phyloP scores from a whole-genome alignment of 768 basidiomycete species.

The Agrocybe praecox region DNA sequence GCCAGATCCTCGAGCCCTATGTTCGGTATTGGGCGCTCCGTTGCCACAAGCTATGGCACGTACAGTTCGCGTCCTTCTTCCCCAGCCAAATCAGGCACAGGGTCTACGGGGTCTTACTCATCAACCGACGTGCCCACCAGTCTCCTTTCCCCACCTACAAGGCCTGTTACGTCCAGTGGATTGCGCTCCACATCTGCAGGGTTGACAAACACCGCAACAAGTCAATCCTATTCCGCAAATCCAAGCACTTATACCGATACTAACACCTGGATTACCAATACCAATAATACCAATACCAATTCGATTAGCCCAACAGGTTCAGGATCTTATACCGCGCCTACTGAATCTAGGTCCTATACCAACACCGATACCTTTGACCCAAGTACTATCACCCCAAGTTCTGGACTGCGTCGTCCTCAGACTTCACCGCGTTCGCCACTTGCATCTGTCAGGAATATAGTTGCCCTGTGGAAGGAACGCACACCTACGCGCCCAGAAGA shows the following conservation, averaged over 20 bases:
- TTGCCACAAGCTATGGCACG: constrained; percentile 31
- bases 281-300: constrained; percentile 30
- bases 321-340: constrained; percentile 32
- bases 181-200: constrained; percentile 31
- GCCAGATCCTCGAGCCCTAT: constrained; percentile 39
- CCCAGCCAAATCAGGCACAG: constrained; percentile 41
- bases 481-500: constrained; percentile 50
- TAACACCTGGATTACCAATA: constrained; percentile 22
- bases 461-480: constrained; percentile 80
- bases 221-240: constrained; percentile 28
- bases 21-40: constrained; percentile 29
- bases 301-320: constrained; percentile 36
- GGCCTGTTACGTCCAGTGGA: constrained; percentile 34
- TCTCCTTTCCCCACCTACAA: constrained; percentile 47
- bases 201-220: constrained; percentile 27
- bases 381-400: constrained; percentile 46
- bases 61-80: constrained; percentile 48
- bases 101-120: constrained; percentile 38
- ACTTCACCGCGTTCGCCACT: constrained; percentile 71
- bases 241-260: constrained; percentile 46
- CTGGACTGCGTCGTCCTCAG: constrained; percentile 64
- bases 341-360: constrained; percentile 28
- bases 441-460: constrained; percentile 75
- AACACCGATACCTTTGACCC: constrained; percentile 42
- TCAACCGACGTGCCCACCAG: constrained; percentile 36